phyloP scores from a whole-genome alignment of 1,284 basidiomycete species.

The Cerrena zonata region DNA sequence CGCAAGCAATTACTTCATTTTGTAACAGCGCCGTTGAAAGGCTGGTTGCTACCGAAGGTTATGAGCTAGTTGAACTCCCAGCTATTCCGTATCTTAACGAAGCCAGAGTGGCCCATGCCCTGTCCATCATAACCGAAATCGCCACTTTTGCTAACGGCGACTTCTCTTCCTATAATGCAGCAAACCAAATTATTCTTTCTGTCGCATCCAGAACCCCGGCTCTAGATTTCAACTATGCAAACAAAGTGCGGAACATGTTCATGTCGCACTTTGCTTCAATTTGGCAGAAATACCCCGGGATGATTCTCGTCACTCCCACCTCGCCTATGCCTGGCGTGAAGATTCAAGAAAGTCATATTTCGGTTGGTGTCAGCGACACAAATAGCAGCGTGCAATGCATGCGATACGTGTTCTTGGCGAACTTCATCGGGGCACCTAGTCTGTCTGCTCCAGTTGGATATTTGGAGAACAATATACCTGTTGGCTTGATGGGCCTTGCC shows the following conservation, averaged over 20 bases:
- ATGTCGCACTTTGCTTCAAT: slow-evolving; percentile 6
- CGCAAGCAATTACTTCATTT: not conserved
- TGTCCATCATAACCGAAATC: slow-evolving; percentile 3
- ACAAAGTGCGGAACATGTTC: slow-evolving; percentile 1
- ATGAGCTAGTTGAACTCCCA: slow-evolving; percentile 4
- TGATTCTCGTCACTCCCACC: slow-evolving; percentile 4
- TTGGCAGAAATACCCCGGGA: slow-evolving; percentile 2
- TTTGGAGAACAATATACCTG: slow-evolving; percentile 1
- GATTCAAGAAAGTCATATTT: not conserved
- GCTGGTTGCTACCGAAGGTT: not conserved
- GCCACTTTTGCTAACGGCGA: not conserved
- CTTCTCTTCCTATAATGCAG: not conserved
- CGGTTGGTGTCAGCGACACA: slow-evolving; percentile 2
- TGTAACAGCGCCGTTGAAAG: slow-evolving; percentile 1
- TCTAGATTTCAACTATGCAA: not conserved
- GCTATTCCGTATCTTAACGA: slow-evolving; percentile 4
- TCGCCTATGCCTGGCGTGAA: slow-evolving; percentile 2
- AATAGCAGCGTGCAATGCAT: slow-evolving; percentile 4
- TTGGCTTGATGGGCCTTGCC: slow-evolving; percentile 6
- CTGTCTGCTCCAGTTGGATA: slow-evolving; percentile 1
- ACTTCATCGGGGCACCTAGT: slow-evolving; percentile 2
- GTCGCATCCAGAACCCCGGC: slow-evolving; percentile 2
- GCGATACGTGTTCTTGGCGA: slow-evolving; percentile 8
- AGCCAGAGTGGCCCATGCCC: slow-evolving; percentile 1
- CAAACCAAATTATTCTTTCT: slow-evolving; percentile 4